Conservation (phyloP, 371 early-diverging fungal species). For the Apophysomyces sp. region DNA sequence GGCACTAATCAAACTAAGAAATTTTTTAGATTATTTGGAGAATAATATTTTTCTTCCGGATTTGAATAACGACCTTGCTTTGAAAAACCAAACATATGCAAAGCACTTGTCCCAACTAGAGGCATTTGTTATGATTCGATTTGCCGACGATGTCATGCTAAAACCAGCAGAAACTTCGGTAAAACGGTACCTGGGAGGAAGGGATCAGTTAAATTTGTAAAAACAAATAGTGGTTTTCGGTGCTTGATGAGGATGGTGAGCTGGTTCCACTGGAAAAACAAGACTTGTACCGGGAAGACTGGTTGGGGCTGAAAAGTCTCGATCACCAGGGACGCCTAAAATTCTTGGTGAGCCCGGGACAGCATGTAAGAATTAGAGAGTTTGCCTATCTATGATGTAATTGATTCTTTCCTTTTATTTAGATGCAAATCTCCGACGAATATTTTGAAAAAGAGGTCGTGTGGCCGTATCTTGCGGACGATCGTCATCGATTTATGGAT, state of each 20-base stretch:
- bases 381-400: not conserved
- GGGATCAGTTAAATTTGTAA: not conserved
- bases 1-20: not conserved
- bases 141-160: conserved; percentile 77
- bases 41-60: conserved; percentile 82
- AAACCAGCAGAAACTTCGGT: conserved; percentile 77
- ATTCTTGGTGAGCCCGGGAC: conserved; percentile 64
- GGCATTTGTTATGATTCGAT: conserved; percentile 75
- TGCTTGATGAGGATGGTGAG: conserved; percentile 51
- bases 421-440: conserved; percentile 63
- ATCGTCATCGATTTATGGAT: not conserved
- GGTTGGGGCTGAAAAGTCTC: conserved; percentile 67
- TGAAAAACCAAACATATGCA: conserved; percentile 57
- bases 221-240: conserved; percentile 73
- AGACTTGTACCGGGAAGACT: conserved; percentile 64
- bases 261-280: conserved; percentile 58
- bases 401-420: not conserved
- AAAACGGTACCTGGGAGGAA: conserved; percentile 11
- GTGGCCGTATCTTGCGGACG: conserved; percentile 44
- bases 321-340: conserved; percentile 54
- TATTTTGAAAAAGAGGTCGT: conserved; percentile 50
- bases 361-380: conserved; percentile 62
- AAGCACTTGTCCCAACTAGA: conserved; percentile 60
- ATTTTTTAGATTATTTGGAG: conserved; percentile 59
- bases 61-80: conserved; percentile 76